Evolutionary conservation across 2,329 filamentous ascomycete genomes (phyloP).

Genomic region (Aureobasidium leucospermi): DNA sequence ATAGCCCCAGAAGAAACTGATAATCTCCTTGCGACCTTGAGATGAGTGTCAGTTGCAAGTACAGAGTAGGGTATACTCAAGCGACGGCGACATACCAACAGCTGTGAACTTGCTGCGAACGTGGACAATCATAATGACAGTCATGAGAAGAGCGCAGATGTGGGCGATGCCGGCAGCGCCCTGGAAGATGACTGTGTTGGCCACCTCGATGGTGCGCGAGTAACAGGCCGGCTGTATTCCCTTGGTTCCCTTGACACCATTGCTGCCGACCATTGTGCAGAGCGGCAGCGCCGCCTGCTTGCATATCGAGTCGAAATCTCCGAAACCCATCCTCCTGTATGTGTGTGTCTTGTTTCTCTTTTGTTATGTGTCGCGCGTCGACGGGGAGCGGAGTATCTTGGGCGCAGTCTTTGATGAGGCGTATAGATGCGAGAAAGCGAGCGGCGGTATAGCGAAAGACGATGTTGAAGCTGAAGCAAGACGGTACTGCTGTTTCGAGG

Average conservation of each 20-base stretch:
- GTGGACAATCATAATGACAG: conserved; percentile 93
- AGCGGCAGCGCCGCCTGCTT: conserved; percentile 75
- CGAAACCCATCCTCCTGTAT: conserved; percentile 66
- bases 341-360: not conserved
- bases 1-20: conserved; percentile 95
- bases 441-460: not conserved
- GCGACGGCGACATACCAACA: conserved; percentile 58
- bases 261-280: conserved; percentile 76
- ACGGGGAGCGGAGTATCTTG: not conserved
- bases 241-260: conserved; percentile 54
- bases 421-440: not conserved
- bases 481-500: not conserved
- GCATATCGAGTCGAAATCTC: conserved; percentile 85
- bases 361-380: not conserved
- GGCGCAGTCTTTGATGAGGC: not conserved
- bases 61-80: not conserved
- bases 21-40: conserved; percentile 60
- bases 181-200: conserved; percentile 98
- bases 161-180: conserved; percentile 86
- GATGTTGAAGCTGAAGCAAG: not conserved
- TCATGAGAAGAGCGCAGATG: conserved; percentile 85
- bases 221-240: conserved; percentile 82
- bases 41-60: not conserved
- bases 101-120: conserved; percentile 97
- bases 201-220: conserved; percentile 87